phyloP scores from a whole-genome alignment of 1,139 yeast genomes.

The Pneumocystis wakefieldiae region DNA sequence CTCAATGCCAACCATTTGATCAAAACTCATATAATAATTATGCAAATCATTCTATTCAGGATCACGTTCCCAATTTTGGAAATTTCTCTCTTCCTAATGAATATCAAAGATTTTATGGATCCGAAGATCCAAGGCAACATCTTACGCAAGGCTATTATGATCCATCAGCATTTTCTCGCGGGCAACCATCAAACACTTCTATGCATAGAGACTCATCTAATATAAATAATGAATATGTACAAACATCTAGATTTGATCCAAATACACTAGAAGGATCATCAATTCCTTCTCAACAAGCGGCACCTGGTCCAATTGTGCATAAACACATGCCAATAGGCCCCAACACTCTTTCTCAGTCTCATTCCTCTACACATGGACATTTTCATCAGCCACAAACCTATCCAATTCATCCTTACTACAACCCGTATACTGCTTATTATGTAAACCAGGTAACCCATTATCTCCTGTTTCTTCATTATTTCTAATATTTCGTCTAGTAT shows the following conservation, averaged over 20 bases:
- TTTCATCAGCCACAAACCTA: neutral
- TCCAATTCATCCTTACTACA: constrained; percentile 3
- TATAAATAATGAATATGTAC: neutral
- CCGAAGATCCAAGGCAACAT: neutral
- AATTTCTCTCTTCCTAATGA: neutral
- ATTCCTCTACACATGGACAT: neutral
- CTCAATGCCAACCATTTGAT: neutral
- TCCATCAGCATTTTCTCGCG: neutral
- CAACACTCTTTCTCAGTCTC: neutral
- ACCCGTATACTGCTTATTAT: constrained; percentile 4
- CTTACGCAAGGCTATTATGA: constrained; percentile 1
- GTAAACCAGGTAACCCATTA: neutral
- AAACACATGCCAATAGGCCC: neutral
- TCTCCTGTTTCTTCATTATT: neutral
- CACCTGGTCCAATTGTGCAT: neutral
- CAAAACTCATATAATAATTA: neutral
- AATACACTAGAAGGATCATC: neutral
- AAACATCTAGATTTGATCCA: neutral
- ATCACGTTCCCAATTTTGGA: neutral
- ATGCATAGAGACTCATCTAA: neutral
- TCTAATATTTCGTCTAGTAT: neutral
- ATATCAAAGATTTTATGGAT: constrained; percentile 1
- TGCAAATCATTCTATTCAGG: neutral
- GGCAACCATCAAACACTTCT: neutral
- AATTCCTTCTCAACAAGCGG: neutral